Base-by-base conservation (phyloP, 2,329 filamentous ascomycete genomes). In the Fusarium marasasianum region DNA sequence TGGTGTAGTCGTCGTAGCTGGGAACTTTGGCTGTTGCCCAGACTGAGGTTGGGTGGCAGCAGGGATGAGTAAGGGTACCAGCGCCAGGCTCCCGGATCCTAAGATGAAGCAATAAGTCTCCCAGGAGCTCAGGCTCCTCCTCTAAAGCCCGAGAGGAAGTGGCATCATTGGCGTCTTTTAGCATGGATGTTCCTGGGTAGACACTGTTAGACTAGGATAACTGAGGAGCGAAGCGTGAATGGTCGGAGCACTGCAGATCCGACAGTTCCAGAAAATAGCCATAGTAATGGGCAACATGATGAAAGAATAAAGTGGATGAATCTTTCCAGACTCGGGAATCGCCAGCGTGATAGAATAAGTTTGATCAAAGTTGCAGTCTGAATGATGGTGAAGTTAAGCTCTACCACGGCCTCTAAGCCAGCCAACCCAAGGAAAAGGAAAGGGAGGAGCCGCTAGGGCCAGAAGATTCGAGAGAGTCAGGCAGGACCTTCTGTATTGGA, bases 211-310 rank as follows among this genome's bases (percentile, higher is more conserved):
- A 5, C 40, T 2, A 15, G 9, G 6, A 14, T n/a, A 3, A 43
- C 40, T n/a, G 8, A 17, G 14, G 18, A 47, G 24, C 24, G 13
- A 29, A 29, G 13, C 18, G 8, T 47, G 18, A 47, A 47, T 47
- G 0, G 18, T 1, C 13, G 3, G 6, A 22, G 8, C 0, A 8
- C 44, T 15, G 18, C 44, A 15, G 6, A 8, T 29, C 18, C 4
- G 13, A 47, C 9, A 29, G 13, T 15, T 22, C 44, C 44, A 22
- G 13, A 15, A 29, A n/a, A n/a, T n/a, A n/a, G 44, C 44, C 18
- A 47, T 11, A 29, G 18, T 11, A 10, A 22, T 29, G 5, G 4
- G 43, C 6, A 18, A 44, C 1, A 11, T 8, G 15, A 24, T 18
- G 3, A 22, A 47, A 29, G 44, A 29, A 11, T 22, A 0, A 22